Base-by-base conservation (phyloP, 1,284 basidiomycete species). In the Trichosporon sp. region DNA sequence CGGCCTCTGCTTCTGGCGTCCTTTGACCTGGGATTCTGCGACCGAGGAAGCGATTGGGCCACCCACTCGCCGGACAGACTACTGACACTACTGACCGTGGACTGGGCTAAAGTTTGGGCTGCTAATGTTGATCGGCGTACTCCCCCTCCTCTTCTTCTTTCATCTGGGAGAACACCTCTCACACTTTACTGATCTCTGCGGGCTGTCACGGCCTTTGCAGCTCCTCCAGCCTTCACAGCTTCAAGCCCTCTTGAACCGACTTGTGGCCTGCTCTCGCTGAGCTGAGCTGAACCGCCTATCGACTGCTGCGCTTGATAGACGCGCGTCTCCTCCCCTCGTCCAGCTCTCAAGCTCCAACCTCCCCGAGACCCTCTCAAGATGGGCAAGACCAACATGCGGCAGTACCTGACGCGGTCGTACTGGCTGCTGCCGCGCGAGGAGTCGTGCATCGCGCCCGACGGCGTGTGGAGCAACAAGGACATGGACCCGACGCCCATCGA, bases 391-490 rank as follows among this genome's bases (percentile, higher is more conserved):
- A 64, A 38, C 21, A 51, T 51, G n/a, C n/a, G 18, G 29, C 56
- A 23, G 18, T 60, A 32, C 56, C 3, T 56, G 3, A 9, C 51
- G 6, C 18, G 32, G 56, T 32, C 56, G 11, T 63, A 65, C 66
- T 79, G 78, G 78, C 73, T 74, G 21, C 68, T 80, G 60, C 79
- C 79, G 34, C 77, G 77, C 72, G 76, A 79, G 72, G 76, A 77
- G 11, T 76, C 75, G 58, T 76, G 75, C 67, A 76, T 80, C 58
- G 79, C 79, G 3, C 78, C 79, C n/a, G 76, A 78, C 2, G 65
- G 77, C 44, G 72, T 79, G 15, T 79, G 78, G 78, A 75, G 67
- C 38, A 80, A 80, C 73, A 76, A 77, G 70, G 78, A 81, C 69
- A 77, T 78, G 74, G 80, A 81, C 69, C 79, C 80, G 0, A 68